phyloP scores from a whole-genome alignment of 208 protist genomes.

The Herpetomonas samuelpessoai region DNA sequence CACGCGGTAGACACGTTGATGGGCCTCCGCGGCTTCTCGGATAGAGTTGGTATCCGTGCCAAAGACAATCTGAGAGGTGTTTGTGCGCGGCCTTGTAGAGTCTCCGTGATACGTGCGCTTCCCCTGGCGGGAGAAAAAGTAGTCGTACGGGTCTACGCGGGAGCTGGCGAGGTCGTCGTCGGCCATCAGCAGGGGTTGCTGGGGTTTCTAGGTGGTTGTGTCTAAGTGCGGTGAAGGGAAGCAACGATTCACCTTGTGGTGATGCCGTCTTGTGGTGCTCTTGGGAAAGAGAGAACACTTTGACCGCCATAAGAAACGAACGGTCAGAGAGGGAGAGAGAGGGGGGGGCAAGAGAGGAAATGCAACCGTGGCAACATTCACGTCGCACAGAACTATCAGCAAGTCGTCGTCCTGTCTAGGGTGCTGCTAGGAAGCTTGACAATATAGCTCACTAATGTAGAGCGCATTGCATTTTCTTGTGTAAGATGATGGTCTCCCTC shows the following conservation, averaged over 20 bases:
- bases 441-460: too few relatives aligned
- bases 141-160: slow-evolving; percentile 11
- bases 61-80: slow-evolving; percentile 17
- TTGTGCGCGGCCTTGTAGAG: background rate
- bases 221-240: too few relatives aligned
- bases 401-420: too few relatives aligned
- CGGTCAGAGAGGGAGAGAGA: slow-evolving; percentile 9
- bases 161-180: background rate
- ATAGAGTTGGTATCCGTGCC: slow-evolving; percentile 6
- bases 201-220: background rate
- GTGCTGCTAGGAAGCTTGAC: too few relatives aligned
- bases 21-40: background rate
- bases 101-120: background rate
- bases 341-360: background rate
- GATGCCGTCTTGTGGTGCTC: too few relatives aligned
- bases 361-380: background rate
- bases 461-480: too few relatives aligned
- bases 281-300: too few relatives aligned
- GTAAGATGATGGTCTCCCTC: too few relatives aligned
- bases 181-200: background rate
- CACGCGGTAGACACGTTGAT: background rate
- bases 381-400: too few relatives aligned
- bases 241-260: too few relatives aligned
- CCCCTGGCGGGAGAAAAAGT: slow-evolving; percentile 15
- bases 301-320: background rate